These are phyloP conservation scores for Schizosaccharomyces cryophilus DNA, from an alignment of 805 yeast genomes.

Conservation along the genomic window DNA sequence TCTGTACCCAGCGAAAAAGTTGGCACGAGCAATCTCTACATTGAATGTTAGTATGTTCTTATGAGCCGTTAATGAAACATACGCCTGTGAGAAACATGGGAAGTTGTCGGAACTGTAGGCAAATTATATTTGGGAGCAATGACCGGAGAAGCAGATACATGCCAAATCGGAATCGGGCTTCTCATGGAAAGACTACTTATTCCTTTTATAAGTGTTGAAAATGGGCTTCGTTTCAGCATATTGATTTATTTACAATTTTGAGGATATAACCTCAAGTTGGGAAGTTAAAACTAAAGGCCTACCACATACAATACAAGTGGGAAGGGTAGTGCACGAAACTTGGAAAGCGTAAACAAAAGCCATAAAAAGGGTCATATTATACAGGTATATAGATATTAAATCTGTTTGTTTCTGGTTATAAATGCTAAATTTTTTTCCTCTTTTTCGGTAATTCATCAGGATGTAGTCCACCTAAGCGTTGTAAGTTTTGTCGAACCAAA, in stretches of 20 bases:
- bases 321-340: background rate
- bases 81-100: background rate
- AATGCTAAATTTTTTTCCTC: background rate
- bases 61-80: background rate
- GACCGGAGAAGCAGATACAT: background rate
- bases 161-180: background rate
- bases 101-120: background rate
- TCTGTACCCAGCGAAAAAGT: constrained; percentile 8
- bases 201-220: background rate
- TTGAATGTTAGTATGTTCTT: background rate
- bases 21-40: constrained; percentile 6
- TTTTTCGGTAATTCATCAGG: background rate
- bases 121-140: background rate
- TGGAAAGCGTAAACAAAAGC: background rate
- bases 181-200: background rate
- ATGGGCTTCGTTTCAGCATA: background rate
- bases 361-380: background rate
- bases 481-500: background rate
- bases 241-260: background rate
- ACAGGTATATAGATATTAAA: background rate
- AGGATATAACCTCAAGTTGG: background rate
- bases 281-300: background rate
- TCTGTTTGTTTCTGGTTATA: background rate
- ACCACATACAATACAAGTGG: background rate
- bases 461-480: background rate